Conservation (phyloP, 345 rosid species). For the Linum tenue region DNA sequence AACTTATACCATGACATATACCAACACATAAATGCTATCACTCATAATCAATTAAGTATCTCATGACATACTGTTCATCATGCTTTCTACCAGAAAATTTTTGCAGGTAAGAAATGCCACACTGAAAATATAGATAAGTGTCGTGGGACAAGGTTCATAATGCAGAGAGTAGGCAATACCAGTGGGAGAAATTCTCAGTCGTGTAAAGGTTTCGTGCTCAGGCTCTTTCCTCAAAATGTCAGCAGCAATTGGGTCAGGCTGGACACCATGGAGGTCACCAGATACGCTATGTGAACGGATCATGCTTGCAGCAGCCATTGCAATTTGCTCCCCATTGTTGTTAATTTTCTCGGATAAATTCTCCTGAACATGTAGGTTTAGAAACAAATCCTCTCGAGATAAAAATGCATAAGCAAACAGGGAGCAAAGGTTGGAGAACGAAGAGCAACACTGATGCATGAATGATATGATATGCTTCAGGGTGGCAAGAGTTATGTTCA, state of each 20-base stretch:
- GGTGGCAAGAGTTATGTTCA: not conserved
- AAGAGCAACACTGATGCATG: not conserved
- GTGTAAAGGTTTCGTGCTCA: constrained; percentile 89
- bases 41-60: no score
- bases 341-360: constrained; percentile 34
- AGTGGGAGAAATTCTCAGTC: constrained; percentile 59
- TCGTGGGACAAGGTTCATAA: no score
- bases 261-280: constrained; percentile 95
- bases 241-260: constrained; percentile 97
- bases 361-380: constrained; percentile 25
- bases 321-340: constrained; percentile 51
- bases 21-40: no score
- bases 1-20: no score
- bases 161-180: constrained; percentile 29
- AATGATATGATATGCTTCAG: not conserved
- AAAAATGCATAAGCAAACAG: no score
- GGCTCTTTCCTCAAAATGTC: constrained; percentile 97
- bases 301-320: constrained; percentile 63
- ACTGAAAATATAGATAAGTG: no score
- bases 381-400: constrained; percentile 1
- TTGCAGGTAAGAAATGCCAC: no score
- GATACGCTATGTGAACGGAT: constrained; percentile 93
- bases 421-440: not conserved
- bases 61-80: no score
- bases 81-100: no score